Percentiles rank a stretch among this genome's conserved stretches.
phyloP scores from a whole-genome alignment of 2,329 filamentous ascomycete genomes.

The Diaporthe vexans region DNA sequence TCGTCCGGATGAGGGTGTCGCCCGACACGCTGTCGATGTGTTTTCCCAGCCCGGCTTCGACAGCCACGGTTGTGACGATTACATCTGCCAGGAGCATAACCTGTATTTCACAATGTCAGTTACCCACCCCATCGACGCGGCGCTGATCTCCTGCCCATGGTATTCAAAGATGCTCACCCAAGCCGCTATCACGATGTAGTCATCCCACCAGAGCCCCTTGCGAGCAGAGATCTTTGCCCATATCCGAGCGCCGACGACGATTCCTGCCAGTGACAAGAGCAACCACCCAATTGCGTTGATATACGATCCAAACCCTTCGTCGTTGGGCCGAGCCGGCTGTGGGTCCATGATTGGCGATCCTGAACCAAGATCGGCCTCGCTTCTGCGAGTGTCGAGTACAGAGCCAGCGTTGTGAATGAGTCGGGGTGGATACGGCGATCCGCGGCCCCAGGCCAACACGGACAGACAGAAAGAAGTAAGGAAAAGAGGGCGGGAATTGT shows the following conservation, averaged over 20 bases:
- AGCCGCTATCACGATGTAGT: constrained; percentile 34
- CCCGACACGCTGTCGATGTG: constrained; percentile 14
- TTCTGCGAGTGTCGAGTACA: background rate
- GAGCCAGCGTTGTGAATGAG: background rate
- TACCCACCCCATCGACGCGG: no score
- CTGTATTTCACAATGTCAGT: background rate
- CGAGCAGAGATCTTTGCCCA: constrained; percentile 30
- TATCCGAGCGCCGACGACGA: constrained; percentile 33
- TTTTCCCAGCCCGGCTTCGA: constrained; percentile 33
- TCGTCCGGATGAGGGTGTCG: constrained; percentile 29
- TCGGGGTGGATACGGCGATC: constrained; percentile 22
- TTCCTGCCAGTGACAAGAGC: constrained; percentile 12
- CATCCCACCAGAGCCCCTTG: constrained; percentile 39
- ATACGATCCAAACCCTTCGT: background rate
- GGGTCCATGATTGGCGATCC: constrained; percentile 18
- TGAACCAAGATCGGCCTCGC: background rate
- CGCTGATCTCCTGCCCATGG: no score
- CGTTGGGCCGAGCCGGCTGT: constrained; percentile 5
- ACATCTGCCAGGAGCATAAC: constrained; percentile 34
- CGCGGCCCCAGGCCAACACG: constrained; percentile 25
- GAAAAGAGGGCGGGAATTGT: background rate
- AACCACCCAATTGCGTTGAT: constrained; percentile 22
- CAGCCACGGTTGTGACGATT: constrained; percentile 30
- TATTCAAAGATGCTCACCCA: constrained; percentile 13
- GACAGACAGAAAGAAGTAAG: background rate